A percentile compares a stretch with the other conserved stretches of the same genome.
Evolutionary conservation across 225 moss, liverwort and hornwort species (phyloP).

Genomic region (Asterella californica): DNA sequence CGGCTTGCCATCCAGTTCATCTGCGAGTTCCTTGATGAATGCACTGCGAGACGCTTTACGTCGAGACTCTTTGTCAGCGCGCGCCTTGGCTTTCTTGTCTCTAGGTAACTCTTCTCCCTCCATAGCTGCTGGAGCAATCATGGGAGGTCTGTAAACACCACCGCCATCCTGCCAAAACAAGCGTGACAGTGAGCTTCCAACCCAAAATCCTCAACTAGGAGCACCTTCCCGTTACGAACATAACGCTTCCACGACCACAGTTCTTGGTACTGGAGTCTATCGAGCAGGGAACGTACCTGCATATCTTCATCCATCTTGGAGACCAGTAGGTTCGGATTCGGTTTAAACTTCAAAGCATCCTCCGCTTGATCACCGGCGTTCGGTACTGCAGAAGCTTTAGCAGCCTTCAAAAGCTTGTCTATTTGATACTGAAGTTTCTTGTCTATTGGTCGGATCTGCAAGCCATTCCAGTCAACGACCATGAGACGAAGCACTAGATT

Average conservation of each 20-base stretch:
- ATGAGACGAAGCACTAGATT: background rate
- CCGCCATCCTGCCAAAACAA: slow-evolving; percentile 52
- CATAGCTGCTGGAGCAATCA: slow-evolving; percentile 87
- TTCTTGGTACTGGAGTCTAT: background rate
- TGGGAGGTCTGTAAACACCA: slow-evolving; percentile 84
- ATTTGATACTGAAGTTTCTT: slow-evolving; percentile 90
- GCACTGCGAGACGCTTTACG: slow-evolving; percentile 81
- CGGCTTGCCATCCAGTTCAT: slow-evolving; percentile 92
- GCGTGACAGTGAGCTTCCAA: background rate
- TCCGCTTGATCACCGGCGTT: slow-evolving; percentile 49
- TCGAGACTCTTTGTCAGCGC: slow-evolving; percentile 68
- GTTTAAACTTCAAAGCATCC: slow-evolving; percentile 73
- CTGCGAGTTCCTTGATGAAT: slow-evolving; percentile 74
- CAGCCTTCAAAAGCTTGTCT: slow-evolving; percentile 72
- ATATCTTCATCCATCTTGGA: slow-evolving; percentile 77
- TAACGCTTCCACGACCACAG: background rate
- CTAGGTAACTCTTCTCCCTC: slow-evolving; percentile 61
- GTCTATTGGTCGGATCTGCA: slow-evolving; percentile 87
- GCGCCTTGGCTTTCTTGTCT: slow-evolving; percentile 61
- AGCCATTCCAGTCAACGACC: slow-evolving; percentile 1
- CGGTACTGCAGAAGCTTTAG: slow-evolving; percentile 40
- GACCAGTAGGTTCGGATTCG: slow-evolving; percentile 82
- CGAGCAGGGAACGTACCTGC: slow-evolving; percentile 42
- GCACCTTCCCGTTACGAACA: background rate
- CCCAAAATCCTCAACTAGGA: background rate